Evolutionary conservation across 83 land plant species (phyloP), one percentile per base, ranked within the genome.

Genomic region (Larix sibirica): DNA sequence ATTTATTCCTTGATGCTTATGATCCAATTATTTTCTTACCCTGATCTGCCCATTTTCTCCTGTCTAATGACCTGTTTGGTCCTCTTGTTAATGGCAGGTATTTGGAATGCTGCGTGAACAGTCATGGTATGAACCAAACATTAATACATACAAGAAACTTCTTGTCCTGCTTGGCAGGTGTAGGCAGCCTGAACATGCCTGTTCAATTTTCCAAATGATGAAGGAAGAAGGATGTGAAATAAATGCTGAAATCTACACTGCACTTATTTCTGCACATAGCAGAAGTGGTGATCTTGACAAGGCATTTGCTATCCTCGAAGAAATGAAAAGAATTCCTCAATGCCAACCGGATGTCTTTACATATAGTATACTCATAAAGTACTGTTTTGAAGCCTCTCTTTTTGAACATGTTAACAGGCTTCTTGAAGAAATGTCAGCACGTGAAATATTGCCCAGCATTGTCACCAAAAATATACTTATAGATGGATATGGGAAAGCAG

Each of bases 311-410:
- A 81, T 89, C 16, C 73, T 97, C 58, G 87, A 90, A 71, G 91
- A 86, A 38, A 95, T 97, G 99, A 92, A 89, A 58, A 77, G 86
- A 3, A 79, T 88, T 28, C 86, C 83, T 66, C 86, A 89, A 47
- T 95, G 98, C 83, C 86, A 83, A 69, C 99, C 99, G 21, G 98
- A 97, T 89, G 94, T 89, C 23, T 92, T 82, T 76, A 89, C 98
- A 0, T 95, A 95, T 67, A 90, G 94, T 13, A 80, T 89, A 26
- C 88, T 97, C 62, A 86, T 94, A 10, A 91, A 88, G 38, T 87
- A 86, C 21, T 97, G 96, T 81, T 69, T 85, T 44, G 94, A 90
- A 65, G 80, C 61, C 3, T 84, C 74, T 14, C 87, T 81, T n/a
- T 88, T 90, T 86, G 92, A 92, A 84, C 76, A 83, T 77, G 92